Evolutionary conservation across 1,284 basidiomycete species (phyloP), one percentile per base, ranked within the genome.

Genomic region (Ustilago tritici): DNA sequence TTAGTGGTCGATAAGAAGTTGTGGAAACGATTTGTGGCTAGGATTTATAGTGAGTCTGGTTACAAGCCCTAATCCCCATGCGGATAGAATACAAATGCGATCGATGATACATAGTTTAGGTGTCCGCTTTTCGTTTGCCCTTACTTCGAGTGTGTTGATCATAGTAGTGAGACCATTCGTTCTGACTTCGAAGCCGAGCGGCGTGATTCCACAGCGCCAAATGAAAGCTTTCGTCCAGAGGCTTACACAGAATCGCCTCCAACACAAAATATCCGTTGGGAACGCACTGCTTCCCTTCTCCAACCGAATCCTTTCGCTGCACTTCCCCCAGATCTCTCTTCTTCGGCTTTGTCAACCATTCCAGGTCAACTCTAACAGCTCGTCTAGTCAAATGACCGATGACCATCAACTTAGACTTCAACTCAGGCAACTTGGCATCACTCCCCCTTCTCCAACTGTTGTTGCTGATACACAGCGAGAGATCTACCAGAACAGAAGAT

Each of bases 11-110:
- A 91, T 81, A 89, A 88, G 86, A 90, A 90, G 87, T 85, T 93
- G 85, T 91, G 93, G 88, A 88, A 88, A 84, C 86, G 87, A 81
- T 94, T 92, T 87, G 88, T 88, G 79, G 84, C 88, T 84, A 91
- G 90, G 86, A 93, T 95, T 92, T 93, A 82, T 34, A 58, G 68
- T 12, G 77, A 75, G 60, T 59, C 60, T 41, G 69, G 66, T 0
- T 69, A 58, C 32, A 40, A 52, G 65, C 64, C 64, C 23, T 70
- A 40, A 41, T 1, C 5, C 4, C 7, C n/a, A 4, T 17, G 34
- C 47, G 43, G n/a, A 12, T 49, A 64, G 19, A 55, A 49, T 59
- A 59, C 57, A 59, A 40, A 10, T 32, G 32, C 14, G 12, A 11
- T 47, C 3, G 28, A 34, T 31, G 14, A 31, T 40, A 43, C 32